These are phyloP conservation scores for Microdochium trichocladiopsis DNA, from an alignment of 2,329 filamentous ascomycete genomes.

Conservation along the genomic window DNA sequence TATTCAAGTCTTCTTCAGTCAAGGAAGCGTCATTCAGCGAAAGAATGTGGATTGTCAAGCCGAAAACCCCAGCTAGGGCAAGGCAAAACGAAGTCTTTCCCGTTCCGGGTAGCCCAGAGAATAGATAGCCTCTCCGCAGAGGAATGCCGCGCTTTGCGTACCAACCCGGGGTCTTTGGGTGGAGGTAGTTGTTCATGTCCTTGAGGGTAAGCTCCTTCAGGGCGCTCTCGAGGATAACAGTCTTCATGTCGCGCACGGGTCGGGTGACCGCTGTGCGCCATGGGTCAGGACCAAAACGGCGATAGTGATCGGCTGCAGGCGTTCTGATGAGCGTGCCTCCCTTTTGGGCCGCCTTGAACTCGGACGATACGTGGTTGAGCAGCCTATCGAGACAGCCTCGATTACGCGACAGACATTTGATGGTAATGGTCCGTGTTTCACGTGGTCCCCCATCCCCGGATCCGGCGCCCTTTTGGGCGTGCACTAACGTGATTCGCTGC, in stretches of 20 bases:
- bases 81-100: constrained; percentile 66
- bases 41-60: constrained; percentile 60
- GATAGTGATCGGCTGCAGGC: constrained; percentile 39
- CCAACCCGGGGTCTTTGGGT: constrained; percentile 63
- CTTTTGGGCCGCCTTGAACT: constrained; percentile 43
- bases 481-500: constrained; percentile 39
- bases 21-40: constrained; percentile 51
- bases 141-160: constrained; percentile 72
- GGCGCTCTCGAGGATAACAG: constrained; percentile 63
- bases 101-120: constrained; percentile 68
- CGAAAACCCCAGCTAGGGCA: constrained; percentile 58
- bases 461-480: too few relatives aligned
- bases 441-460: too few relatives aligned
- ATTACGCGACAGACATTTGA: constrained; percentile 48
- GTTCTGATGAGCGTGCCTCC: constrained; percentile 52
- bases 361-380: constrained; percentile 43
- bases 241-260: constrained; percentile 64
- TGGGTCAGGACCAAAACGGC: constrained; percentile 33
- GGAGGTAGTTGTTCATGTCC: constrained; percentile 74
- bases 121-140: constrained; percentile 69
- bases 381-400: constrained; percentile 48
- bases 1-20: constrained; percentile 53
- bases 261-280: constrained; percentile 55
- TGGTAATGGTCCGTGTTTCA: too few relatives aligned
- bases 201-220: constrained; percentile 60